phyloP scores from a whole-genome alignment of 495 filamentous ascomycete genomes.

The Ramalina intermedia region DNA sequence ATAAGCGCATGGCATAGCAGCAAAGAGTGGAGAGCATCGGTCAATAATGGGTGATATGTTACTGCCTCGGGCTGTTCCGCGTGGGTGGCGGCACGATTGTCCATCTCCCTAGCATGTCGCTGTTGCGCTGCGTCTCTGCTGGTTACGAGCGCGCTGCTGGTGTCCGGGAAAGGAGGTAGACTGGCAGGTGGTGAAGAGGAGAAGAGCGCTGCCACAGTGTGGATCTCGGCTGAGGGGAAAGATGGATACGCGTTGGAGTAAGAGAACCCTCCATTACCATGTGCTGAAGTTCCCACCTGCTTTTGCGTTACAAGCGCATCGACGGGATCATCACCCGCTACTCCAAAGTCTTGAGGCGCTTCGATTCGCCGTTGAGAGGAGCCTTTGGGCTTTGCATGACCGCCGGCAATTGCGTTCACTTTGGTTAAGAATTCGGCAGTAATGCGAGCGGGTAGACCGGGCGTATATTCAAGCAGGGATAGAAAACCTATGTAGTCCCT shows the following conservation, averaged over 20 bases:
- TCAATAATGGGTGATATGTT: conserved; percentile 65
- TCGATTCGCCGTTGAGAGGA: not conserved
- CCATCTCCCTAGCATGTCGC: conserved; percentile 23
- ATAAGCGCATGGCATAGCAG: conserved; percentile 58
- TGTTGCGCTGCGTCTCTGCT: conserved; percentile 11
- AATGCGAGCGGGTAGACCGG: conserved; percentile 46
- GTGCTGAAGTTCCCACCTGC: not conserved
- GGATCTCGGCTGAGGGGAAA: conserved; percentile 21
- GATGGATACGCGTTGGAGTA: not conserved
- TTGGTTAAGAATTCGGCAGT: conserved; percentile 53
- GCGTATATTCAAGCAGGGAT: conserved; percentile 60
- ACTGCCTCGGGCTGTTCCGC: conserved; percentile 42
- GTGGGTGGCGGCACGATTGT: conserved; percentile 10
- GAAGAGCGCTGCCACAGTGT: conserved; percentile 41
- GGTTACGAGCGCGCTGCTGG: conserved; percentile 17
- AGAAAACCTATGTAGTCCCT: conserved; percentile 56
- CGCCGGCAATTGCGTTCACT: conserved; percentile 40
- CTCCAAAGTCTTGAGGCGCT: no score
- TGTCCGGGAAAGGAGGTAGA: conserved; percentile 42
- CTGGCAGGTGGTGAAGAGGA: conserved; percentile 36
- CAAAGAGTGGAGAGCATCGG: conserved; percentile 59
- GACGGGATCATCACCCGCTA: not conserved
- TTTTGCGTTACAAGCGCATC: not conserved
- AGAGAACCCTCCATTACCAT: not conserved
- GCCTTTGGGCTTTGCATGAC: conserved; percentile 20